Base-by-base conservation (phyloP, 1,284 basidiomycete species). In the Cryptococcus maquisensis region DNA sequence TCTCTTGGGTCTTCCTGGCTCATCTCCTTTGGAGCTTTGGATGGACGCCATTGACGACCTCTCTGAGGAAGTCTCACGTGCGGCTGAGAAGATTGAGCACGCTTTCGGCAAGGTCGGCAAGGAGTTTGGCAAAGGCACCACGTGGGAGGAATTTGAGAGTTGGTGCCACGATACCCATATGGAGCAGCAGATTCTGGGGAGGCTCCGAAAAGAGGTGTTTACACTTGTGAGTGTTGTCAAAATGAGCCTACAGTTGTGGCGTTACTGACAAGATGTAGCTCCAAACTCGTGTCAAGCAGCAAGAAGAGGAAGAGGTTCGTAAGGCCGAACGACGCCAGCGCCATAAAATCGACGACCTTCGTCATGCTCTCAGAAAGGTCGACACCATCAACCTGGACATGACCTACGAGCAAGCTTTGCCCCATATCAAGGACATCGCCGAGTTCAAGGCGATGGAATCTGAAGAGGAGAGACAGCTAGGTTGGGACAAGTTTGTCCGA, bases 361-460 rank as follows among this genome's bases (percentile, higher is more conserved):
- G 96, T 3, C 97, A 98, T 73, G 96, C 93, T 0, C 81, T 98
- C 60, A 93, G 90, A 77, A 94, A 95, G 68, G 79, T 95, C 4
- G 76, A 88, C 0, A 82, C 88, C 1, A 76, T 95, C 42, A 87
- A 92, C 60, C 67, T 91, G 41, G 84, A 79, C 23, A 72, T 85
- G 56, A 71, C 85, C 0, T 96, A 86, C 66, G 91, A 95, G 65
- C 84, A 87, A 60, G 83, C 83, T 51, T 72, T 90, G 10, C 83
- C 88, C 9, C 75, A 86, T 18, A 90, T 95, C 59, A 80, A 88
- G 70, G 79, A 89, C 43, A 79, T 95, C 37, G 81, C 85, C 1
- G 91, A 96, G 71, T 97, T 83, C 75, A 86, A 85, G 65, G 88
- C 86, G 9, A 75, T 95, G 7, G 85, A 88, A 49, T 68, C 78